phyloP scores from a whole-genome alignment of 2,329 filamentous ascomycete species.

The Apiospora pterosperma region DNA sequence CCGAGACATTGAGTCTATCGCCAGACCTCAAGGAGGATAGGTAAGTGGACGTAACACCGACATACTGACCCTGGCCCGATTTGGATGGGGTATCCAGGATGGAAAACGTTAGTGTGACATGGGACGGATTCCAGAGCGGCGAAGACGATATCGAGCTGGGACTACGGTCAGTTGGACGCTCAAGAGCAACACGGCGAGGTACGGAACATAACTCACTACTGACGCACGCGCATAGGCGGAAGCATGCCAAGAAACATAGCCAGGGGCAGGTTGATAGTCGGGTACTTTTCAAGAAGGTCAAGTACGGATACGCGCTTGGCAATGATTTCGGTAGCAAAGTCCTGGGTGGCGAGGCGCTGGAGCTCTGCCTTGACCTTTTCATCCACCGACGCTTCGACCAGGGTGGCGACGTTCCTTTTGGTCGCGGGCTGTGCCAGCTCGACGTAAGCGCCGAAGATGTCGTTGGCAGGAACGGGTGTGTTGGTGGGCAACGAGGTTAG shows the following conservation, averaged over 20 bases:
- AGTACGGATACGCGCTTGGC: conserved; percentile 35
- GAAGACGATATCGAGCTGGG: conserved; percentile 55
- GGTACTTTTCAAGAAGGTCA: conserved; percentile 23
- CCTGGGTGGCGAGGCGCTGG: background rate
- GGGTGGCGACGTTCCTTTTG: background rate
- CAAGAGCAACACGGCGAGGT: background rate
- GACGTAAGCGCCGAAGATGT: conserved; percentile 6
- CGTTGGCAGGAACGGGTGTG: background rate
- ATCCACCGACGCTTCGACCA: background rate
- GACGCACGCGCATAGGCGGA: conserved; percentile 59
- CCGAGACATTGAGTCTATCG: conserved; percentile 6
- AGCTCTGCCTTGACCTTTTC: conserved; percentile 4
- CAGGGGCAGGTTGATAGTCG: conserved; percentile 36
- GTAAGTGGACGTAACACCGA: conserved; percentile 39
- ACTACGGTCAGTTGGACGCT: background rate
- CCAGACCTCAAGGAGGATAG: conserved; percentile 28
- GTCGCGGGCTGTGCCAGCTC: conserved; percentile 3
- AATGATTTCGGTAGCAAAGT: background rate
- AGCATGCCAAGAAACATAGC: conserved; percentile 50
- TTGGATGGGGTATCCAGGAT: conserved; percentile 43
- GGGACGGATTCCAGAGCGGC: conserved; percentile 39
- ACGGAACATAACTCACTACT: conserved; percentile 38
- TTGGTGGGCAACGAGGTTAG: conserved; percentile 35
- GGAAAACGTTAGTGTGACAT: conserved; percentile 51
- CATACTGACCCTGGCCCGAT: conserved; percentile 17